A percentile compares a stretch with the other conserved stretches of the same genome.
Conservation (phyloP, 2,329 filamentous ascomycete species). For the Penicillium capsulatum region DNA sequence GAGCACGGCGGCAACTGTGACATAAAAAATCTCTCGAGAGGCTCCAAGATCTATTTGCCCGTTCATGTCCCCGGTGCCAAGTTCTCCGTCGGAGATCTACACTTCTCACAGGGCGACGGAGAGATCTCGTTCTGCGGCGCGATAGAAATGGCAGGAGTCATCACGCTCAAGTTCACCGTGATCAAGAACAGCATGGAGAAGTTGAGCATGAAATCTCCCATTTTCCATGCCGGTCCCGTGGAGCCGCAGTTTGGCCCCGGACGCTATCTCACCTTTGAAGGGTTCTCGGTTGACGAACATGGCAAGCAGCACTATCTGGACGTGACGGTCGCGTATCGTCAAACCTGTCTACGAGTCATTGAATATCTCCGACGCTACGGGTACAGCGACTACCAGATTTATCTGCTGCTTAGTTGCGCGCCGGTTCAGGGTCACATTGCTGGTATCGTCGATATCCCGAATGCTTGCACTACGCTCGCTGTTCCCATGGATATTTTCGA, state of each 20-base stretch:
- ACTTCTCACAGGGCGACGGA: constrained; percentile 84
- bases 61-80: constrained; percentile 84
- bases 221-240: constrained; percentile 81
- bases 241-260: constrained; percentile 84
- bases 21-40: constrained; percentile 78
- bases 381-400: constrained; percentile 72
- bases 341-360: constrained; percentile 72
- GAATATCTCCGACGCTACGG: constrained; percentile 74
- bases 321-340: constrained; percentile 78
- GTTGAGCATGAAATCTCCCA: constrained; percentile 73
- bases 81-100: constrained; percentile 83
- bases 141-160: constrained; percentile 90
- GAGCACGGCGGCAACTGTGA: constrained; percentile 91
- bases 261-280: constrained; percentile 78
- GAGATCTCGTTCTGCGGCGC: constrained; percentile 87
- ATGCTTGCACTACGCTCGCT: constrained; percentile 83
- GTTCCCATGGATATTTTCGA: constrained; percentile 92
- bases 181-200: constrained; percentile 75
- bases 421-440: constrained; percentile 85
- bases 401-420: constrained; percentile 78
- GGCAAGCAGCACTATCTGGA: constrained; percentile 90
- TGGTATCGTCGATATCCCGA: constrained; percentile 85
- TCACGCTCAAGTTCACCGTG: constrained; percentile 84
- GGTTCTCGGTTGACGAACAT: constrained; percentile 81
- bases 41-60: constrained; percentile 78